These are phyloP conservation scores for Hypoxylon sp. DNA, from an alignment of 2,329 filamentous ascomycete species.

Conservation along the genomic window DNA sequence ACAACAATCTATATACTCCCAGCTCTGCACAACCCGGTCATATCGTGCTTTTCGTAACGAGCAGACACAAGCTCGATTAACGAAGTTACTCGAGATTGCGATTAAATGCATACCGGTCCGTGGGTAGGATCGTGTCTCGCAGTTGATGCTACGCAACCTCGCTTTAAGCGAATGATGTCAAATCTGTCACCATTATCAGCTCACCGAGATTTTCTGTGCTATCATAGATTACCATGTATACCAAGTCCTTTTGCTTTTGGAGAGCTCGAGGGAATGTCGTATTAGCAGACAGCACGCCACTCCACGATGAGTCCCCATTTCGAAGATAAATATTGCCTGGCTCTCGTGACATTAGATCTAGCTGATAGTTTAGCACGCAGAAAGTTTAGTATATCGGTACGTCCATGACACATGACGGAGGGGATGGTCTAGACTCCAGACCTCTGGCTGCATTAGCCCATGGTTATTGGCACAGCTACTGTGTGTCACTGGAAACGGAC, in stretches of 20 bases:
- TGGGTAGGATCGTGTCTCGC: constrained; percentile 27
- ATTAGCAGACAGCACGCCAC: constrained; percentile 15
- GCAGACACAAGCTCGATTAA: constrained; percentile 23
- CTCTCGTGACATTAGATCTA: constrained; percentile 4
- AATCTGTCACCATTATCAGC: constrained; percentile 36
- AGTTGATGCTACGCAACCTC: constrained; percentile 43
- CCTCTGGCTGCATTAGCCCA: constrained; percentile 24
- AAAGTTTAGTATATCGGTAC: constrained; percentile 14
- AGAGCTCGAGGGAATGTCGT: constrained; percentile 15
- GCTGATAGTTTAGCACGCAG: constrained; percentile 1
- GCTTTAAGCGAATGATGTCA: constrained; percentile 47
- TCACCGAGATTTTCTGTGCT: constrained; percentile 27
- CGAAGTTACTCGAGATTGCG: constrained; percentile 24
- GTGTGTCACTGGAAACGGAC: constrained; percentile 40
- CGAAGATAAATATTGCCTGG: constrained; percentile 1
- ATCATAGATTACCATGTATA: constrained; percentile 28
- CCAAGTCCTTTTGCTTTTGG: constrained; percentile 28
- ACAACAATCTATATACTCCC: constrained; percentile 42
- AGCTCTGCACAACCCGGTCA: constrained; percentile 36
- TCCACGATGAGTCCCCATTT: constrained; percentile 11
- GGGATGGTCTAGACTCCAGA: constrained; percentile 42
- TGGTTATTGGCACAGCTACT: constrained; percentile 27
- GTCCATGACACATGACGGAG: constrained; percentile 36
- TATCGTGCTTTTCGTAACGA: constrained; percentile 35
- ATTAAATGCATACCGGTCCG: constrained; percentile 32